A percentile compares a stretch with the other conserved stretches of the same genome.
These are phyloP conservation scores for Verticillium nubilum DNA, from an alignment of 2,329 filamentous ascomycete species.

Conservation along the genomic window DNA sequence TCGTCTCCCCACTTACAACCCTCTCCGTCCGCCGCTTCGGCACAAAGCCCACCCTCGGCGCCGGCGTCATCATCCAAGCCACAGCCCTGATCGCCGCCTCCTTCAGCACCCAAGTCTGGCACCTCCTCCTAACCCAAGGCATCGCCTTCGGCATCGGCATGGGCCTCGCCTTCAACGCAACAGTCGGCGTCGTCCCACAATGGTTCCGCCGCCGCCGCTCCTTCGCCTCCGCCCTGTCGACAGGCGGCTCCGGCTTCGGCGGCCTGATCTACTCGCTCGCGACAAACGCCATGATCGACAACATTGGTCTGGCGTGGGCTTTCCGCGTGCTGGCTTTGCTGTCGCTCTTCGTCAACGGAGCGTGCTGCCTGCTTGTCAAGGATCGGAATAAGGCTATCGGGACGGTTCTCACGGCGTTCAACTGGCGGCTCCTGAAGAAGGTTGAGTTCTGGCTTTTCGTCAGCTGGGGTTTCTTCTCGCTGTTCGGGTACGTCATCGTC, in stretches of 20 bases:
- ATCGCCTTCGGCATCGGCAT: conserved; percentile 73
- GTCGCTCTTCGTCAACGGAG: conserved; percentile 57
- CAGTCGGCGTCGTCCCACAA: conserved; percentile 63
- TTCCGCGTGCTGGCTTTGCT: conserved; percentile 62
- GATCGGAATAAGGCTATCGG: conserved; percentile 70
- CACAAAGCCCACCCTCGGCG: conserved; percentile 57
- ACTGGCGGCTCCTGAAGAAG: conserved; percentile 54
- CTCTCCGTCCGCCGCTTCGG: conserved; percentile 54
- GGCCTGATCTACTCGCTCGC: conserved; percentile 65
- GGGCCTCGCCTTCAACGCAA: conserved; percentile 69
- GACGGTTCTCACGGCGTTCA: conserved; percentile 61
- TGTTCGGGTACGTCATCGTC: conserved; percentile 71
- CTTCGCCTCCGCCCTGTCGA: conserved; percentile 64
- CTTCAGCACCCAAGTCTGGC: conserved; percentile 65
- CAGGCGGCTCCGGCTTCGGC: conserved; percentile 70
- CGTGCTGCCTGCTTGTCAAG: conserved; percentile 58
- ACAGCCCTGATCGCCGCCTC: conserved; percentile 63
- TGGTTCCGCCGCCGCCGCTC: conserved; percentile 68
- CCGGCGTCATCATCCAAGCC: conserved; percentile 60
- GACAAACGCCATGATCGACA: conserved; percentile 61
- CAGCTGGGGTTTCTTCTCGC: conserved; percentile 63
- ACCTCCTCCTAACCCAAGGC: conserved; percentile 70
- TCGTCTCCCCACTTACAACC: conserved; percentile 65
- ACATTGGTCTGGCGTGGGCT: conserved; percentile 60
- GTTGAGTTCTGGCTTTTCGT: conserved; percentile 60